Base-by-base conservation (phyloP, 225 moss, liverwort and hornwort species). In the Climacium dendroides region DNA sequence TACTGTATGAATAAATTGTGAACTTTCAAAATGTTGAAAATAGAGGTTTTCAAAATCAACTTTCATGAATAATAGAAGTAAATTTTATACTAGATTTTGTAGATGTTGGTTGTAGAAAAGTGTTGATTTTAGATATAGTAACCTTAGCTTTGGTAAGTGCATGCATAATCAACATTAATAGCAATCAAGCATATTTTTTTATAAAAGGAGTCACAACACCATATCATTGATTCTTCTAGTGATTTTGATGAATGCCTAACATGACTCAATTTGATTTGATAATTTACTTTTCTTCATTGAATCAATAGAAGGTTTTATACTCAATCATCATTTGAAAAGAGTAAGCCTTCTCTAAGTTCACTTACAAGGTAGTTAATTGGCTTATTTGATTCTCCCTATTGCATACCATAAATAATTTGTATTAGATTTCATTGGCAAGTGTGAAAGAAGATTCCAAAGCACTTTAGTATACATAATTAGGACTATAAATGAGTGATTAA, bases 331-430 rank as follows among this genome's bases (percentile, higher is more conserved):
- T 17, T 63, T 64, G 18, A 64, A 1, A 64, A 34, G 19, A 23
- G 0, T 25, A 13, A n/a, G 1, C 1, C 5, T 62, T 62, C 8
- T 13, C 2, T 0, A 5, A 62, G 1, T 62, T 62, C 32, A 32
- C 5, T 62, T 64, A 7, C 2, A 66, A 0, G 5, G 0, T 35
- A 1, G 2, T 0, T 11, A 6, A 2, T 0, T 66, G 8, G 11
- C 10, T 5, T 20, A 3, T 20, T 0, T 66, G 0, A 66, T 3
- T 11, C 6, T 12, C 20, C 0, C 13, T 7, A 37, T 67, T 37
- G 23, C 7, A 1, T 4, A 67, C 7, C 4, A 67, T 67, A 37
- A 37, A 22, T 0, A 3, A 13, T 37, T 67, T 37, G 1, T 23
- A 37, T 13, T 66, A 1, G n/a, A 66, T 67, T 2, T 37, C 13